Evolutionary conservation across 1,139 yeast genomes (phyloP).

Genomic region (Yamadazyma diospyri): DNA sequence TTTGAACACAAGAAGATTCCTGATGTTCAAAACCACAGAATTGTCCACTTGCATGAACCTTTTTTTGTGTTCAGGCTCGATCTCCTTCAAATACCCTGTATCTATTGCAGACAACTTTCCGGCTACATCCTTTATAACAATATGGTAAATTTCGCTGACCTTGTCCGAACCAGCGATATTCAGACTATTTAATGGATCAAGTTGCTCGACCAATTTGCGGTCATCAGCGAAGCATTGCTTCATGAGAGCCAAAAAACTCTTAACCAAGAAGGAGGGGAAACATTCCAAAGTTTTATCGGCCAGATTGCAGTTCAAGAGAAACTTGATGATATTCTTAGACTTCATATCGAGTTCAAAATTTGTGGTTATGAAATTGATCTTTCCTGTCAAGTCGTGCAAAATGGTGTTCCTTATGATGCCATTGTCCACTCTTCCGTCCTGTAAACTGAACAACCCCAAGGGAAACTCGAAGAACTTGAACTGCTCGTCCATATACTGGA

Average conservation of each 20-base stretch:
- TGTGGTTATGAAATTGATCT: slow-evolving; percentile 18
- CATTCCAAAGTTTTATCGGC: slow-evolving; percentile 17
- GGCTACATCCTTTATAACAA: slow-evolving; percentile 5
- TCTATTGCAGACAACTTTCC: slow-evolving; percentile 4
- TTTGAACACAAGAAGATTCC: slow-evolving; percentile 5
- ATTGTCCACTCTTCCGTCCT: slow-evolving; percentile 9
- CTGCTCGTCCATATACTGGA: slow-evolving; percentile 18
- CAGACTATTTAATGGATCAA: slow-evolving; percentile 4
- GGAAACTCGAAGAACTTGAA: slow-evolving; percentile 19
- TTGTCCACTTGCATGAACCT: background rate
- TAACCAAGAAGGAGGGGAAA: slow-evolving; percentile 17
- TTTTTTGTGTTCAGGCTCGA: slow-evolving; percentile 1
- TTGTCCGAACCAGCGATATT: slow-evolving; percentile 5
- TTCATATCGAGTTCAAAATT: slow-evolving; percentile 19
- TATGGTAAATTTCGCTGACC: slow-evolving; percentile 4
- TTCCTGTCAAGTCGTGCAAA: slow-evolving; percentile 13
- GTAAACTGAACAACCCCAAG: slow-evolving; percentile 19
- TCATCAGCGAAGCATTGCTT: slow-evolving; percentile 4
- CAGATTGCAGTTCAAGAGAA: slow-evolving; percentile 10
- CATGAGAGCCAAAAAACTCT: slow-evolving; percentile 12
- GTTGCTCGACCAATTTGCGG: slow-evolving; percentile 5
- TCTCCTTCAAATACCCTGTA: slow-evolving; percentile 1
- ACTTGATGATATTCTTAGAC: slow-evolving; percentile 17
- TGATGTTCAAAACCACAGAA: slow-evolving; percentile 3
- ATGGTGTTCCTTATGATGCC: slow-evolving; percentile 13